Evolutionary conservation across 140 eudicot species (phyloP), one percentile per base, ranked within the genome.

Genomic region (Bidens hawaiensis): DNA sequence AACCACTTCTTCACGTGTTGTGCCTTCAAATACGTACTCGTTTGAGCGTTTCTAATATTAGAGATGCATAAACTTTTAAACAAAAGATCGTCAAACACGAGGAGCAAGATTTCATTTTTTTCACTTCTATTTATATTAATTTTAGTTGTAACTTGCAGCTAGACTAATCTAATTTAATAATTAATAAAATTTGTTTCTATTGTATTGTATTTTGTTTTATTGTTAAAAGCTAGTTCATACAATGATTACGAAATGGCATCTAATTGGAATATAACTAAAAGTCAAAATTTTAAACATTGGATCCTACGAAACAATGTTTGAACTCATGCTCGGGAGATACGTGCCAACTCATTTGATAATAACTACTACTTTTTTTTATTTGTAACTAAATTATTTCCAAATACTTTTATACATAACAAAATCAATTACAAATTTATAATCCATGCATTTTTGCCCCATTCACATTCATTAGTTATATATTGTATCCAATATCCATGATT

Each of bases 341-440:
- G 43, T 64, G 12, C 18, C 77, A 72, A 46, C 59, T 72, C 60
- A 43, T 72, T 64, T 30, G 77, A 63, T 42, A 72, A 41, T 18
- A 64, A 62, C 64, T 9, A 40, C 16, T 25, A 10, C 2, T 14
- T 36, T 38, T 11, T 13, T 68, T 23, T 13, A 6, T 15, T n/a
- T 23, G 1, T 30, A 4, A 14, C 6, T 42, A 43, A 30, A 12
- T 30, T 47, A 46, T 47, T 47, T 46, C 42, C 10, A 63, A 9
- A 11, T 6, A 38, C 12, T 60, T 58, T 14, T 5, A 34, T 16
- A 9, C 27, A 17, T 10, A 56, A 33, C 47, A 4, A 33, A 31
- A 58, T 33, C 48, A 58, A 58, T 31, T 16, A 56, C 0, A 28
- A n/a, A 58, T 31, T 31, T 16, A 56, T 1, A 28, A n/a, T 30